Conservation (phyloP, 768 basidiomycete species). For the Atractiella rhizophila region DNA sequence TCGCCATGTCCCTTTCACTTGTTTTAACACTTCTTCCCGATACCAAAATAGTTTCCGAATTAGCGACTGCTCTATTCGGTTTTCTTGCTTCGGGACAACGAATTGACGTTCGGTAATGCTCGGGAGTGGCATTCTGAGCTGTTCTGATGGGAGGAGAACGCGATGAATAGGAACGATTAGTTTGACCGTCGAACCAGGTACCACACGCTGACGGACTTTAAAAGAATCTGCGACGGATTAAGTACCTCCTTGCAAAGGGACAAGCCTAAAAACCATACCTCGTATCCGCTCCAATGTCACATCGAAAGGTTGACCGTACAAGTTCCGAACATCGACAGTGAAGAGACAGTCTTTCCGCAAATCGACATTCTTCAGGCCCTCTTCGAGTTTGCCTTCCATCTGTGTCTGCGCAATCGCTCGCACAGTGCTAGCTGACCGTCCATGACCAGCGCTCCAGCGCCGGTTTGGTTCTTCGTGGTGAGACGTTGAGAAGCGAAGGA, state of each 20-base stretch:
- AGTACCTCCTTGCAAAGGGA: neutral
- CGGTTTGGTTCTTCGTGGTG: neutral
- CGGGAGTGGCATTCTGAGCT: conserved; percentile 46
- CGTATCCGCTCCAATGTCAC: conserved; percentile 39
- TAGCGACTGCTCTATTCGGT: conserved; percentile 33
- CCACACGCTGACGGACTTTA: conserved; percentile 8
- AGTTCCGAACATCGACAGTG: conserved; percentile 69
- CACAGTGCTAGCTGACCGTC: conserved; percentile 4
- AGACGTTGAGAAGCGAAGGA: conserved; percentile 33
- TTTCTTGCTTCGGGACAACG: conserved; percentile 46
- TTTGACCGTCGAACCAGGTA: conserved; percentile 35
- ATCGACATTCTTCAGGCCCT: conserved; percentile 23
- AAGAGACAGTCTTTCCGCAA: conserved; percentile 55
- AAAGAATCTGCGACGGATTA: neutral
- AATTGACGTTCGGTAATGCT: conserved; percentile 71
- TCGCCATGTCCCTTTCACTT: conserved; percentile 47
- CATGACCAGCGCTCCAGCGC: neutral
- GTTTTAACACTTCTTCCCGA: conserved; percentile 55
- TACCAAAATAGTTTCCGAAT: conserved; percentile 88
- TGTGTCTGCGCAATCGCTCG: conserved; percentile 19
- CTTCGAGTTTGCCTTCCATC: conserved; percentile 13
- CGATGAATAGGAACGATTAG: conserved; percentile 34
- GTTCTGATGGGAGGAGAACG: conserved; percentile 34
- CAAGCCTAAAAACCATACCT: neutral
- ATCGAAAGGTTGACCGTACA: conserved; percentile 74